Evolutionary conservation across 2,329 filamentous ascomycete genomes (phyloP).

Genomic region (Herpotrichia juniperi): DNA sequence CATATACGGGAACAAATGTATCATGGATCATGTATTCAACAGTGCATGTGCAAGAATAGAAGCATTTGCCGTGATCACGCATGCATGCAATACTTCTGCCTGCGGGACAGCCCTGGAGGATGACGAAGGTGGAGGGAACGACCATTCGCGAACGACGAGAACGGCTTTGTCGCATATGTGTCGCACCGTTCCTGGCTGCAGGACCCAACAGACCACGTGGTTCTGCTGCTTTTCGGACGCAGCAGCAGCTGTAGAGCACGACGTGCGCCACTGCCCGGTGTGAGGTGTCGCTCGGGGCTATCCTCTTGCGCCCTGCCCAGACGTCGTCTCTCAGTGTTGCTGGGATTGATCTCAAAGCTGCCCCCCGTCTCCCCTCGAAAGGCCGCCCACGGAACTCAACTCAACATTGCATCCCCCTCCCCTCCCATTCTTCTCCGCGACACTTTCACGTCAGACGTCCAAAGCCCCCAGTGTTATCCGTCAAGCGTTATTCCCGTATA

Average conservation of each 20-base stretch:
- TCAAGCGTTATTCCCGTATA: slow-evolving; percentile 20
- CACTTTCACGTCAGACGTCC: slow-evolving; percentile 7
- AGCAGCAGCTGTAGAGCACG: neutral
- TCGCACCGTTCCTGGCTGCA: slow-evolving; percentile 7
- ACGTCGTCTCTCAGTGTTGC: too few relatives aligned
- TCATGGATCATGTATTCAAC: neutral
- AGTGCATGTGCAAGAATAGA: neutral
- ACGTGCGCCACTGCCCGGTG: neutral
- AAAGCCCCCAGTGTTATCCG: slow-evolving; percentile 23
- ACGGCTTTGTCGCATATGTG: slow-evolving; percentile 6
- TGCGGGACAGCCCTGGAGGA: slow-evolving; percentile 5
- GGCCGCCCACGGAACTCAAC: slow-evolving; percentile 10
- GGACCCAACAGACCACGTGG: neutral
- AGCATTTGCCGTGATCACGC: neutral
- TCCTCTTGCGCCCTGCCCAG: too few relatives aligned
- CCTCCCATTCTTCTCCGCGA: slow-evolving; percentile 9
- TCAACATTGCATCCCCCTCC: slow-evolving; percentile 4
- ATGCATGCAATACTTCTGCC: slow-evolving; percentile 13
- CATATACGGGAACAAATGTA: neutral
- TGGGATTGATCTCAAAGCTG: neutral
- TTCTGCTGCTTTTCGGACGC: neutral
- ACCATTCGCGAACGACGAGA: neutral
- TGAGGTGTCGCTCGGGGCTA: neutral
- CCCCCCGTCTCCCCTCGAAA: slow-evolving; percentile 17
- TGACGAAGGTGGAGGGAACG: slow-evolving; percentile 8